These are phyloP conservation scores for Candida morakotiae DNA, from an alignment of 805 yeast genomes.

Conservation along the genomic window DNA sequence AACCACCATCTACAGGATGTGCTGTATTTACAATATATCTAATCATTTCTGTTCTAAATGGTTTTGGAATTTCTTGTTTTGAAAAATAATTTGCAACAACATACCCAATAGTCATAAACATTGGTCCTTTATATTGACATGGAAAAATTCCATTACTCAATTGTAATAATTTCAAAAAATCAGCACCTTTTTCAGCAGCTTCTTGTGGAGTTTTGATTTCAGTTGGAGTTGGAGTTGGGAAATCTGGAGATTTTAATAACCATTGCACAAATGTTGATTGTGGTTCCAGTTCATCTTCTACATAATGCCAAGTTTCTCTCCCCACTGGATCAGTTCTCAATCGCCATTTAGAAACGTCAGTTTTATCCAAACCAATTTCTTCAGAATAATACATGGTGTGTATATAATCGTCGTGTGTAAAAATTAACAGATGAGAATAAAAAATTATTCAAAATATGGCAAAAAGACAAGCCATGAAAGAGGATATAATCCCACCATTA, in stretches of 20 bases:
- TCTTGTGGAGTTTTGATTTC: constrained; percentile 47
- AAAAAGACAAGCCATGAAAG: constrained; percentile 19
- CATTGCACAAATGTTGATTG: constrained; percentile 59
- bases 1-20: constrained; percentile 99
- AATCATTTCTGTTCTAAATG: constrained; percentile 62
- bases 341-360: constrained; percentile 77
- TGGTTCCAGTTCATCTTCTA: constrained; percentile 32
- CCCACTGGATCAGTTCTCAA: constrained; percentile 68
- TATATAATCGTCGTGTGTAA: constrained; percentile 4
- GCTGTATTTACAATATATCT: constrained; percentile 87
- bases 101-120: constrained; percentile 93
- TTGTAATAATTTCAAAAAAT: constrained; percentile 66
- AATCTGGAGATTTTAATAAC: constrained; percentile 40
- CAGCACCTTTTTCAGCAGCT: constrained; percentile 71
- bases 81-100: constrained; percentile 72
- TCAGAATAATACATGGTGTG: constrained; percentile 56
- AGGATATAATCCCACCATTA: constrained; percentile 23
- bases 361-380: constrained; percentile 55
- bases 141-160: constrained; percentile 87
- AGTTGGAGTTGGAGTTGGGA: constrained; percentile 33
- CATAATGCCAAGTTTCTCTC: constrained; percentile 75
- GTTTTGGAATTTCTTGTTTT: constrained; percentile 62
- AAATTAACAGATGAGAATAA: background rate
- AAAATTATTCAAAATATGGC: constrained; percentile 1
- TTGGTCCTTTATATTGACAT: constrained; percentile 93